Evolutionary conservation across 2,329 filamentous ascomycete genomes (phyloP), one percentile per base, ranked within the genome.

Genomic region (Cladosporium sp.): DNA sequence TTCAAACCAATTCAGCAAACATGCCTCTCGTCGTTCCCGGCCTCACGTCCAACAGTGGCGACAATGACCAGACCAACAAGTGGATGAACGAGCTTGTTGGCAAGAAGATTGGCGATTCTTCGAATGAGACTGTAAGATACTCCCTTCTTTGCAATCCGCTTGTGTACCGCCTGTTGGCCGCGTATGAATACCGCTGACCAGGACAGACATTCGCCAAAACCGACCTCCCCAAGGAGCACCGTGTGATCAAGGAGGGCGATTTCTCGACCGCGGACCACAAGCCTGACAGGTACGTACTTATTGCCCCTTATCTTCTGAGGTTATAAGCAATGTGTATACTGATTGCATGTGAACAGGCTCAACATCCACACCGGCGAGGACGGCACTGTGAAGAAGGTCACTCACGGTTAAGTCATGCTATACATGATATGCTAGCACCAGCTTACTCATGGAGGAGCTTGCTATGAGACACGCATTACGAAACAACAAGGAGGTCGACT

Each of bases 1-100:
- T 7, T n/a, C 49, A 30, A n/a, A 11, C n/a, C 16, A 8, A 30
- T 11, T 8, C 11, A 28, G 7, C 49, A 53, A n/a, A 39, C 34
- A 84, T 84, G 82, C 82, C 82, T 76, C 81, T 84, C 74, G 81
- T 84, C 66, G 78, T 84, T 16, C 82, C 82, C 51, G 81, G 80
- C 63, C 69, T 82, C 46, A 76, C 77, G 73, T 77, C 75, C 72
- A 78, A 75, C 56, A 76, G 76, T 65, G 73, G 70, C 67, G 70
- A 69, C 66, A 69, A 71, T 25, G 73, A 76, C 67, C 74, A 78
- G 71, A 76, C 73, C 63, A 70, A 76, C 13, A 75, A 82, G 64
- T 84, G 82, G 82, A 74, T 76, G 73, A 78, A 75, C 70, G 79
- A 83, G 76, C 76, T 84, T 25, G 77, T 80, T 72, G 82, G 82